Conservation (phyloP, 1,284 basidiomycete genomes). For the Cryptococcus jaspeensis region DNA sequence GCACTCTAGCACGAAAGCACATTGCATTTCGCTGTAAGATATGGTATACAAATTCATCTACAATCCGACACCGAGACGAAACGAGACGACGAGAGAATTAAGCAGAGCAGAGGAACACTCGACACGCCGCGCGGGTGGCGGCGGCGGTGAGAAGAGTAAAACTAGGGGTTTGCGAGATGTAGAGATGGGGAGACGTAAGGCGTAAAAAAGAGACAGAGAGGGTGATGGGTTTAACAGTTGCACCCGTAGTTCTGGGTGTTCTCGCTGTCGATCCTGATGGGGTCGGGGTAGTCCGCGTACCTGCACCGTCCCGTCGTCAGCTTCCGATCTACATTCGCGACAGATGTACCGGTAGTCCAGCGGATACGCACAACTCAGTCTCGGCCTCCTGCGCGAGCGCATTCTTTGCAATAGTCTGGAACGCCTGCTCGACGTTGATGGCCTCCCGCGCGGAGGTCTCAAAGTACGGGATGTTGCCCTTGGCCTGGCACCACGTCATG, state of each 20-base stretch:
- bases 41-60: too few relatives aligned
- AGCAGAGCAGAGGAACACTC: background rate
- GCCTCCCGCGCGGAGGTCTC: conserved; percentile 99
- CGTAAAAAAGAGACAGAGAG: background rate
- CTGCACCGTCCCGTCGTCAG: conserved; percentile 52
- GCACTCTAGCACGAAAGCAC: background rate
- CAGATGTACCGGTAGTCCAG: background rate
- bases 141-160: background rate
- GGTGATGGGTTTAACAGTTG: conserved; percentile 64
- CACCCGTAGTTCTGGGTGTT: conserved; percentile 88
- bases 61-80: background rate
- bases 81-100: background rate
- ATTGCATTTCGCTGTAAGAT: background rate
- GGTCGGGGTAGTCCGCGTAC: conserved; percentile 98
- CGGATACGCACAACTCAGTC: conserved; percentile 75
- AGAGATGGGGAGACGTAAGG: background rate
- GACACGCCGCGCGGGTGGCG: background rate
- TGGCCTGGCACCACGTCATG: conserved; percentile 99
- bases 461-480: conserved; percentile 99
- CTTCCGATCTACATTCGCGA: background rate
- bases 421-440: conserved; percentile 99
- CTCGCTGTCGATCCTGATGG: conserved; percentile 94
- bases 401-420: conserved; percentile 99
- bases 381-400: conserved; percentile 96
- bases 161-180: background rate